These are phyloP conservation scores for Backusella circina DNA, from an alignment of 192 early-diverging fungal species.

Conservation along the genomic window DNA sequence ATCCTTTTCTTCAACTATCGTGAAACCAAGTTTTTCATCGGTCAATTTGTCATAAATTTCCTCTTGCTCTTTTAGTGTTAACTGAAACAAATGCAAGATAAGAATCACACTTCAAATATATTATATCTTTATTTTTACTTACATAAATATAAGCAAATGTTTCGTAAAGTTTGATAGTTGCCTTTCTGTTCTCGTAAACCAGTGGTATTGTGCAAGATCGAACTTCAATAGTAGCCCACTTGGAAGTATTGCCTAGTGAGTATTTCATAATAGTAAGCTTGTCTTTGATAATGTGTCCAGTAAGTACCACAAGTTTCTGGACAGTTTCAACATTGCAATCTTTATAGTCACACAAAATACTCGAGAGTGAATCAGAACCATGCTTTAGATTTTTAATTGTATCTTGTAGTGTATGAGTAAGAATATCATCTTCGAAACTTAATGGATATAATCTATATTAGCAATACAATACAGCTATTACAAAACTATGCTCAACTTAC, in stretches of 20 bases:
- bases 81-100: background rate
- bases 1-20: background rate
- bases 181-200: background rate
- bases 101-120: constrained; percentile 1
- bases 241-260: background rate
- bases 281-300: background rate
- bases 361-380: background rate
- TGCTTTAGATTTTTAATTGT: background rate
- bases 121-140: background rate
- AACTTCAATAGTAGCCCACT: background rate
- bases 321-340: background rate
- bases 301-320: background rate
- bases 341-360: background rate
- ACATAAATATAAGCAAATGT: background rate
- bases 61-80: background rate
- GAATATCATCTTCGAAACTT: background rate
- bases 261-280: constrained; percentile 1
- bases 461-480: background rate
- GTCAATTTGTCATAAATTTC: background rate
- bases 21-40: background rate
- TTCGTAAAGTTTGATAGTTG: background rate
- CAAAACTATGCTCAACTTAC: background rate
- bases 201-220: background rate
- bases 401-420: background rate
- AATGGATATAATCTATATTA: background rate